Evolutionary conservation across 768 basidiomycete species (phyloP).

Genomic region (Trametes sanguinea): DNA sequence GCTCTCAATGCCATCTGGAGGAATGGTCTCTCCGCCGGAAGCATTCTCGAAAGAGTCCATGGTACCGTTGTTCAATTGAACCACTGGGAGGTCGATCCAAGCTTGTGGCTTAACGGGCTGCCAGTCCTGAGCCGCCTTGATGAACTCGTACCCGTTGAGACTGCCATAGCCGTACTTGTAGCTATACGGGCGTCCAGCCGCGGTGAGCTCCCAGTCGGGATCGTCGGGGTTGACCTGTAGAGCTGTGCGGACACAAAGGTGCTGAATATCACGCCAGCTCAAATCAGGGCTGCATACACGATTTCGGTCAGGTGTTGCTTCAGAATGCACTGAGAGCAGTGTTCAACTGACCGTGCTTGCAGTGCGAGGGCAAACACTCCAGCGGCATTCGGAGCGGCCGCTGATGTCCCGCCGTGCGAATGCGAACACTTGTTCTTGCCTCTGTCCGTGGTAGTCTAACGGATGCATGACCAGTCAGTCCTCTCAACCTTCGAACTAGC

Average conservation of each 20-base stretch:
- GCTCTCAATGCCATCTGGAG: conserved; percentile 62
- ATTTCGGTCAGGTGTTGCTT: not conserved
- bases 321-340: too few species aligned
- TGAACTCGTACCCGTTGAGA: conserved; percentile 79
- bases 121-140: conserved; percentile 83
- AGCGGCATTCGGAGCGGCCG: conserved; percentile 95
- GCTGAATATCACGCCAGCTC: conserved; percentile 95
- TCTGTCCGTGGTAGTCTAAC: conserved; percentile 90
- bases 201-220: conserved; percentile 90
- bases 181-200: conserved; percentile 64
- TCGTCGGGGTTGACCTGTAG: conserved; percentile 82
- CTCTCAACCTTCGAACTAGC: not conserved
- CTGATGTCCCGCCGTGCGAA: conserved; percentile 93
- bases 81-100: conserved; percentile 77
- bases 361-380: conserved; percentile 92
- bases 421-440: conserved; percentile 81
- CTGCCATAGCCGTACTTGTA: conserved; percentile 98
- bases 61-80: conserved; percentile 64
- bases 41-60: conserved; percentile 56
- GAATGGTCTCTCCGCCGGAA: conserved; percentile 68
- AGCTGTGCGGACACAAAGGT: conserved; percentile 79
- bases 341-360: conserved; percentile 63
- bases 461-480: conserved; percentile 20
- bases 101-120: conserved; percentile 90
- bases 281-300: conserved; percentile 72